Percentiles rank a stretch among this genome's conserved stretches.
phyloP scores from a whole-genome alignment of 176 grass and related monocot genomes.

The Zea mays region Zm-B73-REFERENCE-NAM-5.0 NC_050097.1:183879501-183880000 shows the following conservation, averaged over 20 bases:
- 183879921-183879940: no score
- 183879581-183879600: no score
- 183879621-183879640: no score
- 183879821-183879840: not conserved
- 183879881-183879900: not conserved
- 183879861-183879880: not conserved
- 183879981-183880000: not conserved
- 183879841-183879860: not conserved
- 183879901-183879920: not conserved
- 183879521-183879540: no score
- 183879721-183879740: conserved; percentile 72
- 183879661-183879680: conserved; percentile 34
- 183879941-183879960: not conserved
- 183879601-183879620: no score
- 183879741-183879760: conserved; percentile 60
- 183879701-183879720: conserved; percentile 28
- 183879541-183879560: no score
- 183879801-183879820: conserved; percentile 49
- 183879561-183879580: no score
- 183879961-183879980: not conserved
- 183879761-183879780: conserved; percentile 89
- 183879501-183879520: no score
- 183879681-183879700: conserved; percentile 40
- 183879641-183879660: no score
- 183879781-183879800: conserved; percentile 99